Evolutionary conservation across 257 asterid species (phyloP).

Genomic region (Solanum okadae): DNA sequence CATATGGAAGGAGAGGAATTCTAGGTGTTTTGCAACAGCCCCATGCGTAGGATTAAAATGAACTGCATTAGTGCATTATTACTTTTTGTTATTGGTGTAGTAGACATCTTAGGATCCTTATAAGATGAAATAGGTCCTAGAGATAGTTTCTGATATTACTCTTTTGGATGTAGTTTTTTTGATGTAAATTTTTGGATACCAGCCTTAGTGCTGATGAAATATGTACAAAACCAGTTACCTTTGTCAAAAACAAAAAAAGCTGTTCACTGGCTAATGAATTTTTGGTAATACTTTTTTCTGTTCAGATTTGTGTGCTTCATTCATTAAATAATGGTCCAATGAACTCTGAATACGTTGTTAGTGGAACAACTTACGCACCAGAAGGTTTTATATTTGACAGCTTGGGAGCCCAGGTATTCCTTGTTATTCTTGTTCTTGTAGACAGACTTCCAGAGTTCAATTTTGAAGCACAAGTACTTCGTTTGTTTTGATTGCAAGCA

Average conservation of each 20-base stretch:
- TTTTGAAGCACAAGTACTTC: not conserved
- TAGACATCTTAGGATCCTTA: not conserved
- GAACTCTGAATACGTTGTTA: constrained; percentile 64
- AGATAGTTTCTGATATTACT: not conserved
- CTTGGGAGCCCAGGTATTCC: constrained; percentile 53
- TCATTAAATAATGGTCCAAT: constrained; percentile 56
- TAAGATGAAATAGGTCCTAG: not conserved
- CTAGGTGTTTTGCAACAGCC: not conserved
- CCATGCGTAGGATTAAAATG: not conserved
- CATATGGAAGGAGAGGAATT: not conserved
- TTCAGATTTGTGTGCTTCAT: constrained; percentile 82
- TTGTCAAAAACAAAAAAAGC: not conserved
- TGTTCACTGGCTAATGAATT: not conserved
- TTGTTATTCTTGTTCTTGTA: not conserved
- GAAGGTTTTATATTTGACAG: constrained; percentile 77
- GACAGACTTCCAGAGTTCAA: not conserved
- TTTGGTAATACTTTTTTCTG: not conserved
- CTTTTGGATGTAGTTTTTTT: not conserved
- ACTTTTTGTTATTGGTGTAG: not conserved
- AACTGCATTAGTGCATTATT: not conserved
- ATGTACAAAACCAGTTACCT: not conserved
- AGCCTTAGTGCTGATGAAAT: not conserved
- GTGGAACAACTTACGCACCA: constrained; percentile 96
- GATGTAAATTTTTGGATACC: not conserved
- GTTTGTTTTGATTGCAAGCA: not conserved